A percentile compares a stretch with the other conserved stretches of the same genome.
phyloP scores from a whole-genome alignment of 2,329 filamentous ascomycete genomes.

The Madurella mycetomatis region DNA sequence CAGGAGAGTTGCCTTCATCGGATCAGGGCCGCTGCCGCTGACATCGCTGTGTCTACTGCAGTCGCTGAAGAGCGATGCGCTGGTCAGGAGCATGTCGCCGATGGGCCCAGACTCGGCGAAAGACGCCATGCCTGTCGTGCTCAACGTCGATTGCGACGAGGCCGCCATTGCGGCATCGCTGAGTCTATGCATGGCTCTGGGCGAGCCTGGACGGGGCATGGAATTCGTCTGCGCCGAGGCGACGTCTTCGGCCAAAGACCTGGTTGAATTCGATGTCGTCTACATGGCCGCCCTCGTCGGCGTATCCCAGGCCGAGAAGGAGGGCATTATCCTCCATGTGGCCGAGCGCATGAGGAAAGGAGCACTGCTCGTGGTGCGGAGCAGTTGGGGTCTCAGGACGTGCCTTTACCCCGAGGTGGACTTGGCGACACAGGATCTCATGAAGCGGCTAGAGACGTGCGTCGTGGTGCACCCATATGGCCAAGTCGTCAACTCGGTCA shows the following conservation, averaged over 20 bases:
- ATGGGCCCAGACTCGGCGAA: not conserved
- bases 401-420: conserved; percentile 46
- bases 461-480: conserved; percentile 45
- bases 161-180: conserved; percentile 20
- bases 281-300: conserved; percentile 49
- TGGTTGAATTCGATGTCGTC: conserved; percentile 40
- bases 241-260: conserved; percentile 19
- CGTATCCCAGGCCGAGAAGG: conserved; percentile 37
- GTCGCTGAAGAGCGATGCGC: conserved; percentile 26
- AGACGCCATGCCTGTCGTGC: conserved; percentile 8
- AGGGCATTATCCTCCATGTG: conserved; percentile 35
- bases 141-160: conserved; percentile 22
- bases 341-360: conserved; percentile 38
- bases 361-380: conserved; percentile 42
- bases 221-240: conserved; percentile 33
- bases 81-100: not conserved
- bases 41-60: conserved; percentile 42
- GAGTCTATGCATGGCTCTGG: conserved; percentile 15
- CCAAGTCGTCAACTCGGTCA: conserved; percentile 46
- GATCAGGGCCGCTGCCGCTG: conserved; percentile 46
- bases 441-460: conserved; percentile 36
- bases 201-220: conserved; percentile 18
- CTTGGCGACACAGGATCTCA: conserved; percentile 32
- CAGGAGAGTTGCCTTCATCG: conserved; percentile 42
- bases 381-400: conserved; percentile 40